Percentiles rank a stretch among this genome's conserved stretches.
phyloP scores from a whole-genome alignment of 2,329 filamentous ascomycete species.

The Fusarium sp. region DNA sequence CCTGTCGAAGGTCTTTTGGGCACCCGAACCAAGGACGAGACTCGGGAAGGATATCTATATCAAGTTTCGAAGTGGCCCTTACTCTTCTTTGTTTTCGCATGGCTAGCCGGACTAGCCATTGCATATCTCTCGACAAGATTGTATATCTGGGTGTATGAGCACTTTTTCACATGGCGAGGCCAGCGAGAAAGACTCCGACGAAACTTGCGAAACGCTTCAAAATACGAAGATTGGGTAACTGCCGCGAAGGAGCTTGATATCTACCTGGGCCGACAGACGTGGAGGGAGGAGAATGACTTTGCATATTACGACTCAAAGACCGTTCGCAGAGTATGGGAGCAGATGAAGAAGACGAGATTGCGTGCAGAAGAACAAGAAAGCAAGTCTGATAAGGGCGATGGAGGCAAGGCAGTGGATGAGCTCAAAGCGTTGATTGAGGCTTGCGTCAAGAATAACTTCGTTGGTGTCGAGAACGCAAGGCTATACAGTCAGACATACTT shows the following conservation, averaged over 20 bases:
- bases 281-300: slow-evolving; percentile 84
- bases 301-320: slow-evolving; percentile 92
- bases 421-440: slow-evolving; percentile 85
- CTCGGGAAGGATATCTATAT: slow-evolving; percentile 93
- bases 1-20: slow-evolving; percentile 61
- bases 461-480: slow-evolving; percentile 91
- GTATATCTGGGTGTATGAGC: slow-evolving; percentile 95
- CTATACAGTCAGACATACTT: slow-evolving; percentile 99
- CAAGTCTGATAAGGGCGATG: slow-evolving; percentile 56
- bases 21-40: slow-evolving; percentile 86
- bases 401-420: slow-evolving; percentile 76
- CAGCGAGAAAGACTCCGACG: slow-evolving; percentile 78
- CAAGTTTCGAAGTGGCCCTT: slow-evolving; percentile 93
- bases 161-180: slow-evolving; percentile 91
- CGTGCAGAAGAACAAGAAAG: slow-evolving; percentile 68
- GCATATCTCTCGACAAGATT: slow-evolving; percentile 85
- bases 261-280: slow-evolving; percentile 84
- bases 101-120: slow-evolving; percentile 80
- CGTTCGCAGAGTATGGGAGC: slow-evolving; percentile 80
- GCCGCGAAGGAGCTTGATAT: slow-evolving; percentile 85
- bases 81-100: slow-evolving; percentile 82
- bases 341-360: slow-evolving; percentile 77
- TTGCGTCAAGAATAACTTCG: slow-evolving; percentile 98
- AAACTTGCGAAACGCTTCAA: slow-evolving; percentile 78
- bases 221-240: slow-evolving; percentile 86